Evolutionary conservation across 2,329 filamentous ascomycete genomes (phyloP).

Genomic region (Aspergillus nomiae): DNA sequence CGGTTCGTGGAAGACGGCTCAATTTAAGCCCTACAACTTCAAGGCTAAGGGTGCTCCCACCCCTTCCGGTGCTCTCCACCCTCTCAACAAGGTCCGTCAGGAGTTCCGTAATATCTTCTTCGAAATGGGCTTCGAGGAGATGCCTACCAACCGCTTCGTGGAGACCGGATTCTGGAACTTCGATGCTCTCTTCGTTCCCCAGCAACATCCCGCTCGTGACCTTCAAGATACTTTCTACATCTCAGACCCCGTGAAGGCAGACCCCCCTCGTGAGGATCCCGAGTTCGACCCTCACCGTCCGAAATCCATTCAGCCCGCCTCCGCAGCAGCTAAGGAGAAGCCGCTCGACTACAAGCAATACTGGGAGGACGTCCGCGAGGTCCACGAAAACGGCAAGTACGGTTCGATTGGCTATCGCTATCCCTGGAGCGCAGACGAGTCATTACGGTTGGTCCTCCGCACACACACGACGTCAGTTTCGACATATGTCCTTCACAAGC

Average conservation of each 20-base stretch:
- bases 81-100: conserved; percentile 87
- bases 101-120: conserved; percentile 99
- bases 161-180: conserved; percentile 99
- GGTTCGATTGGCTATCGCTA: conserved; percentile 97
- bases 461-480: conserved; percentile 96
- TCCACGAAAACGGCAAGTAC: conserved; percentile 89
- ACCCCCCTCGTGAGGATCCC: conserved; percentile 64
- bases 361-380: conserved; percentile 81
- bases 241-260: conserved; percentile 78
- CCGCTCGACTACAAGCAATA: conserved; percentile 76
- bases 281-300: conserved; percentile 39
- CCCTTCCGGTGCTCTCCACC: conserved; percentile 53
- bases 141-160: conserved; percentile 91
- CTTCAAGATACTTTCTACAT: conserved; percentile 99
- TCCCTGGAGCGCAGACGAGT: conserved; percentile 87
- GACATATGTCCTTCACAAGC: conserved; percentile 85
- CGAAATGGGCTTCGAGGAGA: conserved; percentile 97
- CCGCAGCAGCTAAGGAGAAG: conserved; percentile 50
- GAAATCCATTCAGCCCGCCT: conserved; percentile 44
- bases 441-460: conserved; percentile 81
- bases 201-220: conserved; percentile 96
- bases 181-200: conserved; percentile 92
- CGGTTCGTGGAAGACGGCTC: conserved; percentile 88
- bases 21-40: conserved; percentile 84
- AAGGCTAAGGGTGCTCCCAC: conserved; percentile 63